Percentiles rank a stretch among this genome's conserved stretches.
phyloP scores from a whole-genome alignment of 139 green algal species.

The Auxenochlorella protothecoides region DNA sequence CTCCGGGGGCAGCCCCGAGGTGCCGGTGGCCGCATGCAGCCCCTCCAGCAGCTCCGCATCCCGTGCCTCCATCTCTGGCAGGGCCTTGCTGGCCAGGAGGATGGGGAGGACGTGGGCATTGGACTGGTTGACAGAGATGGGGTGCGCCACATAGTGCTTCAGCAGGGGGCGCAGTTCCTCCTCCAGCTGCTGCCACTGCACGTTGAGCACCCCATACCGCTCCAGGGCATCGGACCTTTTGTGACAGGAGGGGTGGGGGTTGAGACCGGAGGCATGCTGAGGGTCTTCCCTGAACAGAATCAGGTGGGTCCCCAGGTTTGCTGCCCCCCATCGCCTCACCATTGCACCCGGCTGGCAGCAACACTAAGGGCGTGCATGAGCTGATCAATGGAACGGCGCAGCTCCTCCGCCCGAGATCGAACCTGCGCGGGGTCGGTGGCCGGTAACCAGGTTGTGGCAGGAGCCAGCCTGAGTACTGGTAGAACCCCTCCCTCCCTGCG shows the following conservation, averaged over 20 bases:
- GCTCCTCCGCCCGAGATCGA: constrained; percentile 18
- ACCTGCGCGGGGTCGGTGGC: constrained; percentile 1
- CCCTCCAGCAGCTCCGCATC: not conserved
- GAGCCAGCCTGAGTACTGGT: too few relatives aligned
- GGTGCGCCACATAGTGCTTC: constrained; percentile 31
- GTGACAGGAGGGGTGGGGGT: not conserved
- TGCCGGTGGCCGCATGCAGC: not conserved
- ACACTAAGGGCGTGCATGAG: constrained; percentile 25
- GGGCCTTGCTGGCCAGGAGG: constrained; percentile 46
- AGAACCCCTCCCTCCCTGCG: too few relatives aligned
- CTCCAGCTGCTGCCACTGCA: constrained; percentile 31
- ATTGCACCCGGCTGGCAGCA: constrained; percentile 20
- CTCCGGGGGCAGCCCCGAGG: too few relatives aligned
- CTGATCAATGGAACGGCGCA: constrained; percentile 19
- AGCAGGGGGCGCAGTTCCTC: constrained; percentile 33
- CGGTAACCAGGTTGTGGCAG: too few relatives aligned
- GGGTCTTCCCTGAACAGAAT: not conserved
- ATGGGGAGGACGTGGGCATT: constrained; percentile 38
- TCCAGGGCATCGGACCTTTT: constrained; percentile 33
- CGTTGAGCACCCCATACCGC: constrained; percentile 35
- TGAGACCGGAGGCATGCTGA: not conserved
- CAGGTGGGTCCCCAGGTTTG: not conserved
- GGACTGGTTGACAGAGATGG: constrained; percentile 29
- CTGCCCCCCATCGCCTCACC: constrained; percentile 7
- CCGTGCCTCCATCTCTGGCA: constrained; percentile 14